Evolutionary conservation across 306 rosid genomes (phyloP), one percentile per base, ranked within the genome.

Genomic region (Fagus crenata): DNA sequence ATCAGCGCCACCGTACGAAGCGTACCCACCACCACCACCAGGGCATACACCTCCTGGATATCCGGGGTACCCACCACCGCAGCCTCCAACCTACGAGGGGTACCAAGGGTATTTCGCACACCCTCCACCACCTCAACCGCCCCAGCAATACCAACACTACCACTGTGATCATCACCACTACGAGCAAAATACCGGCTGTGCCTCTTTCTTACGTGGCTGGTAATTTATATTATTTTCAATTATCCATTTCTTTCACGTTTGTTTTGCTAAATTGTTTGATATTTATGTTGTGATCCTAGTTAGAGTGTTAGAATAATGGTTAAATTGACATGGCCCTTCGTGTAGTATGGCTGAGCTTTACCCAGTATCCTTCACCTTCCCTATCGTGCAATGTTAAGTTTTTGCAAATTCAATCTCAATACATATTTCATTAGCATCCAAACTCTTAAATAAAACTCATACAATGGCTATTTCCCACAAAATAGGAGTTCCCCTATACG

Each of bases 81-180:
- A 85, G 2, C 90, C 72, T 54, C 92, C 90, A 3, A 88, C 83
- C 58, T 81, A 88, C 80, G 87, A 90, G 37, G 91, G 91, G 6
- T 93, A 93, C 71, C 98, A 93, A 54, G 93, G 88, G 5, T 93
- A 93, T 84, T 93, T 91, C 82, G 85, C 75, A 8, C 85, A 88
- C 87, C 91, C 92, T 5, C 85, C 83, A 8, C 91, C 90, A 1
- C 86, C 87, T 17, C 86, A 86, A 8, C 92, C 83, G 4, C 86
- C 84, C 6, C 77, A 78, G 49, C 58, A 75, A 7, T 82, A 79
- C 72, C 86, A 81, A 31, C 85, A 78, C 71, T 73, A 81, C 56
- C 89, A 92, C 56, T 79, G 60, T n/a, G 87, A 85, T 39, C 93
- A 87, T 68, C 82, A 88, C 46, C 80, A 76, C 72, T 35, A 82